Evolutionary conservation across 495 filamentous ascomycete species (phyloP).

Genomic region (Neurospora sp.): DNA sequence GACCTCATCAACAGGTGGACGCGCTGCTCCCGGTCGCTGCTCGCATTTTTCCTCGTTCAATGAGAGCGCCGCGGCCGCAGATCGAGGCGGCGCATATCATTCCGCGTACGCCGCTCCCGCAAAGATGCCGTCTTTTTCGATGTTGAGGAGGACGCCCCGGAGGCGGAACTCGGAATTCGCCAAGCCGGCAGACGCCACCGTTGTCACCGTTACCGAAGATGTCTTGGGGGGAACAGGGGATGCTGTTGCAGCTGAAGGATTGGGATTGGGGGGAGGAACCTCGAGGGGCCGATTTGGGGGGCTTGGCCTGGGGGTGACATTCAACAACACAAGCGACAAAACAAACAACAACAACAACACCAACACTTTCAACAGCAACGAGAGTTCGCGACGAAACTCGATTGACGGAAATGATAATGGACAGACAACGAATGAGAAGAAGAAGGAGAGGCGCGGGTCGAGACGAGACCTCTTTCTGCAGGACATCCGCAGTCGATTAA

Average conservation of each 20-base stretch:
- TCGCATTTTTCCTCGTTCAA: constrained; percentile 2
- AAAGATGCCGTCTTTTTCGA: constrained; percentile 24
- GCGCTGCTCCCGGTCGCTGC: background rate
- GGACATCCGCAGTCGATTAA: constrained; percentile 18
- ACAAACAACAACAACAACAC: background rate
- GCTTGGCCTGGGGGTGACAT: constrained; percentile 4
- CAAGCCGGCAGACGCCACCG: background rate
- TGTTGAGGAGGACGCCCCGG: constrained; percentile 16
- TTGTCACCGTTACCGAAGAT: background rate
- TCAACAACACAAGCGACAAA: background rate
- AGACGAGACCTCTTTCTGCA: constrained; percentile 26
- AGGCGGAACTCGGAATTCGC: constrained; percentile 6
- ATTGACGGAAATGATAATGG: background rate
- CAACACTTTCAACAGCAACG: background rate
- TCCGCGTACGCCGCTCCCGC: background rate
- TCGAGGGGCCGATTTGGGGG: constrained; percentile 3
- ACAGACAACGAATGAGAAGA: constrained; percentile 6
- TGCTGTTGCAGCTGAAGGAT: background rate
- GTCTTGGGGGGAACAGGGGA: constrained; percentile 1
- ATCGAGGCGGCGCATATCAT: background rate
- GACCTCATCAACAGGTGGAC: background rate
- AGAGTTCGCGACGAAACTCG: background rate
- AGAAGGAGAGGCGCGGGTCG: constrained; percentile 20
- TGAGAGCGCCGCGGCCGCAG: constrained; percentile 8
- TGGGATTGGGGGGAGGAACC: background rate